Conservation (phyloP, 176 grass and related monocot genomes). For the Carex myosuroides region DNA sequence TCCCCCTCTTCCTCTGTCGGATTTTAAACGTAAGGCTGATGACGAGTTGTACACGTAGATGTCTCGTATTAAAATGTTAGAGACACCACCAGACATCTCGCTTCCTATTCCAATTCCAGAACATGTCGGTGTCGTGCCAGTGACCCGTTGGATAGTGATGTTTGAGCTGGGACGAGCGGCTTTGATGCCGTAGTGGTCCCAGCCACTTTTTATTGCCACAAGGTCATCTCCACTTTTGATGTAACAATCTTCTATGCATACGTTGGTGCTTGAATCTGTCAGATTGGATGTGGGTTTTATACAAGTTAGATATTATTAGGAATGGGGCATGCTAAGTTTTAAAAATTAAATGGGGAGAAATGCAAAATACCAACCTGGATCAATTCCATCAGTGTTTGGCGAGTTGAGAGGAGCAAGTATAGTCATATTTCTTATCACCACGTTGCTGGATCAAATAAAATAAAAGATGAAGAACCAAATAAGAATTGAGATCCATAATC, state of each 20-base stretch:
- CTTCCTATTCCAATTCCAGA: conserved; percentile 83
- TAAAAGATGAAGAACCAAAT: neutral
- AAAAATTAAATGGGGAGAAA: neutral
- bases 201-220: conserved; percentile 83
- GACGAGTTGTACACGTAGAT: conserved; percentile 70
- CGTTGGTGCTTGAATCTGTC: conserved; percentile 78
- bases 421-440: conserved; percentile 69
- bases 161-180: conserved; percentile 54
- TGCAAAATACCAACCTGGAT: conserved; percentile 50
- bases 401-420: conserved; percentile 74
- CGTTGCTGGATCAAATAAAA: conserved; percentile 41
- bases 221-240: conserved; percentile 85
- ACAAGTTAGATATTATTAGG: neutral
- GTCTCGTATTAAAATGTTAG: conserved; percentile 44
- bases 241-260: conserved; percentile 83
- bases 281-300: neutral
- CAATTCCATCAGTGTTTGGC: conserved; percentile 91
- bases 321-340: neutral
- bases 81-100: conserved; percentile 88
- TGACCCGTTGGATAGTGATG: conserved; percentile 62
- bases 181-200: conserved; percentile 87
- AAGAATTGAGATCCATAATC: neutral
- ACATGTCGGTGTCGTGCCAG: conserved; percentile 83
- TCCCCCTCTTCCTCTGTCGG: conserved; percentile 60
- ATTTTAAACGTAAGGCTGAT: conserved; percentile 55